Percentiles rank a stretch among this genome's conserved stretches.
Conservation (phyloP, 768 basidiomycete genomes). For the Russula earlei region DNA sequence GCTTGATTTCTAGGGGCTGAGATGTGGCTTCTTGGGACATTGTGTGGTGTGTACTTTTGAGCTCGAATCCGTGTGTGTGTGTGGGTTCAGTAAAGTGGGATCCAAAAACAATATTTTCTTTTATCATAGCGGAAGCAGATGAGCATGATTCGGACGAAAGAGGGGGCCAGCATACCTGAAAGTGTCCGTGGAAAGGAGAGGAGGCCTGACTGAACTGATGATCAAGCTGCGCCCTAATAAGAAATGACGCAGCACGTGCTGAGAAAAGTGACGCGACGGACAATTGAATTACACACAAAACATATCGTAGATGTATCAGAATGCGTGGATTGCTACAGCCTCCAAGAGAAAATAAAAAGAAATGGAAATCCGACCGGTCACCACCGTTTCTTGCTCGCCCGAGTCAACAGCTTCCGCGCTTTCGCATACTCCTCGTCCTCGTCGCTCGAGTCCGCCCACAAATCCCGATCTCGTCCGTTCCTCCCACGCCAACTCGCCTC, state of each 20-base stretch:
- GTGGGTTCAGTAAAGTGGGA: background rate
- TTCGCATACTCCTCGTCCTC: slow-evolving; percentile 56
- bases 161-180: background rate
- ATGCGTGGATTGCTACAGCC: too few relatives aligned
- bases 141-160: background rate
- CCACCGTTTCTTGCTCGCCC: slow-evolving; percentile 35
- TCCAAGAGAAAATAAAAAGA: background rate
- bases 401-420: slow-evolving; percentile 46
- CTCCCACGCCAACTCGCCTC: slow-evolving; percentile 18
- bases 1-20: slow-evolving; percentile 22
- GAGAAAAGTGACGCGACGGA: slow-evolving; percentile 1
- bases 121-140: background rate
- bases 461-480: slow-evolving; percentile 26
- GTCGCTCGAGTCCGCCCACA: slow-evolving; percentile 72
- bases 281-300: background rate
- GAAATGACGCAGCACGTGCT: slow-evolving; percentile 11
- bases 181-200: background rate
- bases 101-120: too few relatives aligned
- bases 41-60: background rate
- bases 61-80: too few relatives aligned
- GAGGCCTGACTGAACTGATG: background rate
- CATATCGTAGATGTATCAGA: too few relatives aligned
- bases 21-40: slow-evolving; percentile 1
- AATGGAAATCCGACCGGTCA: background rate
- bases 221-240: slow-evolving; percentile 7